These are phyloP conservation scores for Hypoxylon sp. DNA, from an alignment of 2,329 filamentous ascomycete species.

Conservation along the genomic window DNA sequence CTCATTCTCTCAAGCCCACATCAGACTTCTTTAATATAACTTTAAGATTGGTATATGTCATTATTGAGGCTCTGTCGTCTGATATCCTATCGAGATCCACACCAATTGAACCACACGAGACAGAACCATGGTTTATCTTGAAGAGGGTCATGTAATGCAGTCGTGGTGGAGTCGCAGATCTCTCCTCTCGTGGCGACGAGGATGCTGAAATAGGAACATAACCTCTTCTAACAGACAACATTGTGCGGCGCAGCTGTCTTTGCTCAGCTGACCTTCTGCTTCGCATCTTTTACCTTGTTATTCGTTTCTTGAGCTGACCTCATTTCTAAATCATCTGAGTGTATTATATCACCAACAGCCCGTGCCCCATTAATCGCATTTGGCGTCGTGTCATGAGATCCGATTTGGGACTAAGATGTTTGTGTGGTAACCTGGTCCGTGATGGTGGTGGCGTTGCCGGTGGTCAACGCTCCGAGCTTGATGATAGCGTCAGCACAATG, in stretches of 20 bases:
- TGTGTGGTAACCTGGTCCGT: constrained; percentile 4
- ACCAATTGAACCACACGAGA: constrained; percentile 1
- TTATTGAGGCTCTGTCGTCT: constrained; percentile 14
- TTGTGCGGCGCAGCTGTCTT: not conserved
- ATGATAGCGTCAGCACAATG: not conserved
- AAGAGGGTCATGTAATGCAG: constrained; percentile 13
- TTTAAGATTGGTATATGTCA: not conserved
- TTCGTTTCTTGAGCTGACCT: not conserved
- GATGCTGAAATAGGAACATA: constrained; percentile 1
- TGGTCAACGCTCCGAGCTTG: not conserved
- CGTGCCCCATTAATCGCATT: not conserved
- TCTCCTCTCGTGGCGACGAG: constrained; percentile 3
- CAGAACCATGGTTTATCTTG: constrained; percentile 2
- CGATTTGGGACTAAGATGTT: not conserved
- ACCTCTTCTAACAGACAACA: not conserved
- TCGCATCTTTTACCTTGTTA: not conserved
- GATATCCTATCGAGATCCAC: constrained; percentile 6
- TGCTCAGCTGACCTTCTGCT: constrained; percentile 4
- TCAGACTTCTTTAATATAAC: not conserved
- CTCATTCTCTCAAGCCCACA: not conserved
- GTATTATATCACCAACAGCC: not conserved
- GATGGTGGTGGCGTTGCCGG: not conserved
- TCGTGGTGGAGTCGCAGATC: not conserved
- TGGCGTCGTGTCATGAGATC: not conserved
- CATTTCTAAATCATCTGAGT: not conserved